Base-by-base conservation (phyloP, 2,329 filamentous ascomycete genomes). In the Karstenula rhodostoma region DNA sequence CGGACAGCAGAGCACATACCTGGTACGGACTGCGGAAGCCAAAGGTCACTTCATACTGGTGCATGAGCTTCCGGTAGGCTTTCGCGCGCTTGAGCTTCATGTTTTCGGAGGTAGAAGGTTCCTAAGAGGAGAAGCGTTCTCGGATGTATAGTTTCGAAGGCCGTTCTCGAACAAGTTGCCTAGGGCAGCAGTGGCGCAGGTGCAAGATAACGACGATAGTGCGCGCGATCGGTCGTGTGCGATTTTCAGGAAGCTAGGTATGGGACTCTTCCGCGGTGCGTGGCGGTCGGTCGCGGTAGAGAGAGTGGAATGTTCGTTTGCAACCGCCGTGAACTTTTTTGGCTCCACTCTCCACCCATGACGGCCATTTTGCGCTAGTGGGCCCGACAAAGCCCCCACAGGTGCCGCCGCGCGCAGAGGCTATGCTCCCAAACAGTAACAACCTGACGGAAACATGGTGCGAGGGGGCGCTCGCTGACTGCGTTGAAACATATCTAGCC, bases 11-110 rank as follows among this genome's bases (percentile, higher is more conserved):
- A n/a, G n/a, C 9, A 37, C 48, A 10, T 54, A 96, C 90, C 81
- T 98, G 95, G 81, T 97, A 98, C 12, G 95, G 93, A 80, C 95
- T 91, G 69, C 94, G 92, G 78, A 97, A 97, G 62, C 91, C 90
- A 76, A 96, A 97, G 17, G 53, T 51, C 77, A 94, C 86, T 74
- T 89, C 88, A 85, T 94, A 97, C 75, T 94, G 90, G 80, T 93
- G 90, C 89, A 99, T 96, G 73, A 97, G 88, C 88, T 97, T 97
- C 75, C 89, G 87, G 78, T 93, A 93, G 71, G 90, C 89, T 67
- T 76, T 72, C 42, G 70, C 68, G 58, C 73, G 68, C 62, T 75
- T 75, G 53, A 74, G 63, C 73, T 73, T 73, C 72, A 74, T 74
- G 49, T 53, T 51, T 42, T 17, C 43, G 49, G 29, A 15, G 19